A percentile compares a stretch with the other conserved stretches of the same genome.
phyloP scores from a whole-genome alignment of 228 moss, liverwort and hornwort species.

The Sphagnum fallax region DNA sequence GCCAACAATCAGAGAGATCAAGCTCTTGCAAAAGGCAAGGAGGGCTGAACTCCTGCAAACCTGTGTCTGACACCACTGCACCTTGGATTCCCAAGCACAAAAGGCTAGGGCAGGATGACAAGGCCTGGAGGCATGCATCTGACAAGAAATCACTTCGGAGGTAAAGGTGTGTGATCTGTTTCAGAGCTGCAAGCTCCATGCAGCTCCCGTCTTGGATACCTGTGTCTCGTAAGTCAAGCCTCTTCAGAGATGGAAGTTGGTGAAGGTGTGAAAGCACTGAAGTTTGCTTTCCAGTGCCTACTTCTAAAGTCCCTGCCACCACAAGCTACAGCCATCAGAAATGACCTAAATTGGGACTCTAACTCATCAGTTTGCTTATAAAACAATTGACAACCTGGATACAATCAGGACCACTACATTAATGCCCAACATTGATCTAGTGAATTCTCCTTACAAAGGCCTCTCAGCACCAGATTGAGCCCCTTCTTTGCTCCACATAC shows the following conservation, averaged over 20 bases:
- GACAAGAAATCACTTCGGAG: slow-evolving; percentile 29
- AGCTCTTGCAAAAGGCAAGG: slow-evolving; percentile 40
- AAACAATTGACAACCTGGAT: neutral
- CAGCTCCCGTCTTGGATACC: slow-evolving; percentile 23
- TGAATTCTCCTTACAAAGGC: neutral
- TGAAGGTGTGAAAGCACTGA: slow-evolving; percentile 31
- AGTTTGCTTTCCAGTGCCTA: slow-evolving; percentile 9
- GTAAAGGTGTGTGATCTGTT: slow-evolving; percentile 40
- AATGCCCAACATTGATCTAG: neutral
- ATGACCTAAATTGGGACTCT: neutral
- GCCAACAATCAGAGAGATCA: slow-evolving; percentile 47
- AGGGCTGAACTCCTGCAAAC: slow-evolving; percentile 26
- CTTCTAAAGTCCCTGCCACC: slow-evolving; percentile 20
- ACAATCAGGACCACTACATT: neutral
- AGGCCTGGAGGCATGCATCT: slow-evolving; percentile 38
- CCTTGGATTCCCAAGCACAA: slow-evolving; percentile 33
- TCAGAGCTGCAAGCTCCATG: slow-evolving; percentile 21
- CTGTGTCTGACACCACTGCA: slow-evolving; percentile 31
- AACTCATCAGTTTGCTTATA: neutral
- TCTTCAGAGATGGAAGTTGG: slow-evolving; percentile 28
- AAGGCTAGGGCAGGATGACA: slow-evolving; percentile 33
- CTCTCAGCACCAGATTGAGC: neutral
- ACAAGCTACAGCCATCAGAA: neutral
- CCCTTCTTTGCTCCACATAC: neutral
- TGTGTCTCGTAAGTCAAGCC: slow-evolving; percentile 34